Conservation (phyloP, 108 stramenopile genomes). For the Cyclostephanos tholiformis region DNA sequence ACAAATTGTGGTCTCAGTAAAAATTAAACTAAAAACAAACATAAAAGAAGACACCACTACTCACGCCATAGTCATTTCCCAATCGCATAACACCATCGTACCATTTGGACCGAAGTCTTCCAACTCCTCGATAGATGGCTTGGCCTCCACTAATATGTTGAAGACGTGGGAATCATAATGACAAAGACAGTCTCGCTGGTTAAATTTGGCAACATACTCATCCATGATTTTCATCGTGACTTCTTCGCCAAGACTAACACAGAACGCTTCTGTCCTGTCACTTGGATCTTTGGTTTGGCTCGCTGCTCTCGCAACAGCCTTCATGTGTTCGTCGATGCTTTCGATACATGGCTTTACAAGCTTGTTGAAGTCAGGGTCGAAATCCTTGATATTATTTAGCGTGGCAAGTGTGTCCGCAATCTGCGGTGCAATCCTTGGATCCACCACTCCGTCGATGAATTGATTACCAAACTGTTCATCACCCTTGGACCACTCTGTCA, state of each 20-base stretch:
- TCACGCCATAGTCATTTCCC: slow-evolving; percentile 38
- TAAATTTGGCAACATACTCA: slow-evolving; percentile 15
- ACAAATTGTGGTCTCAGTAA: background rate
- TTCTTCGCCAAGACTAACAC: slow-evolving; percentile 12
- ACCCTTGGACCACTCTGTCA: slow-evolving; percentile 53
- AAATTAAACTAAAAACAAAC: background rate
- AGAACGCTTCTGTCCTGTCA: slow-evolving; percentile 34
- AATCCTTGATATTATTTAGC: slow-evolving; percentile 41
- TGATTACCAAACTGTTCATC: slow-evolving; percentile 55
- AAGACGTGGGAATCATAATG: slow-evolving; percentile 60
- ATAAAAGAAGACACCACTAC: background rate
- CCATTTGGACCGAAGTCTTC: slow-evolving; percentile 40
- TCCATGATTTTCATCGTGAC: slow-evolving; percentile 29
- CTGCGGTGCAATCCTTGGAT: slow-evolving; percentile 49
- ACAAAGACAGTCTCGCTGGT: slow-evolving; percentile 38
- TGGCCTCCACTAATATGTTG: slow-evolving; percentile 64
- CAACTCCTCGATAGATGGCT: slow-evolving; percentile 33
- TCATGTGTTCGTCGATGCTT: slow-evolving; percentile 12
- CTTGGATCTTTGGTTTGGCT: slow-evolving; percentile 5
- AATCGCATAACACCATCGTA: slow-evolving; percentile 45
- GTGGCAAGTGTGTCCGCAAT: slow-evolving; percentile 50
- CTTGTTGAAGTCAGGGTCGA: slow-evolving; percentile 50
- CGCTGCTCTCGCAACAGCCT: slow-evolving; percentile 7
- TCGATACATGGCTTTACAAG: slow-evolving; percentile 29
- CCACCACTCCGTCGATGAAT: slow-evolving; percentile 56